Evolutionary conservation across 2,329 filamentous ascomycete species (phyloP), one percentile per base, ranked within the genome.

Genomic region (Ilyonectria sp.): DNA sequence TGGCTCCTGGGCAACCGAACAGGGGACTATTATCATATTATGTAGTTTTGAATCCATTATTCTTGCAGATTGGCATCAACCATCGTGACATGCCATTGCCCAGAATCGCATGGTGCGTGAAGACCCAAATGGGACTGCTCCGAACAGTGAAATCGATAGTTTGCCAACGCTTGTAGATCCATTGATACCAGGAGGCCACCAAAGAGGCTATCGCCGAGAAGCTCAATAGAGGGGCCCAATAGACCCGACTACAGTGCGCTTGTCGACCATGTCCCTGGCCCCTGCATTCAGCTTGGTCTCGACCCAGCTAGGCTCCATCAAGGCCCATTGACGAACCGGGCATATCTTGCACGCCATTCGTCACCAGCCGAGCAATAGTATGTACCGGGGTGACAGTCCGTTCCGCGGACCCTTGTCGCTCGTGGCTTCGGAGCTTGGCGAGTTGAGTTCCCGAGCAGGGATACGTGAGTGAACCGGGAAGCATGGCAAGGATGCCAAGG

Each of bases 221-320:
- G 40, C 15, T 9, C 40, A n/a, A 43, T 43, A 43, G 17, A n/a
- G 17, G 15, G 15, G n/a, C 31, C 50, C 11, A 35, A 35, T 9
- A 15, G 10, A 9, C 50, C 29, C 29, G 33, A 53, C n/a, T 21
- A n/a, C 31, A 7, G 31, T 13, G 37, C 35, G n/a, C 29, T 21
- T n/a, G 49, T 33, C 49, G n/a, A n/a, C n/a, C 17, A n/a, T 9
- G 17, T 13, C 19, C 49, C n/a, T 35, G 29, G 6, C 50, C 50
- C 50, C 31, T 53, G 50, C 50, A n/a, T 21, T 53, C 50, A 53
- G 50, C 50, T 53, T 53, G 31, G 17, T 29, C 29, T 7, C 15
- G 17, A 26, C 26, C 3, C 2, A 17, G 17, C 47, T 1, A 15
- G 33, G 26, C 17, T 17, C 3, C 2, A 17, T 7, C 47, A 3